These are phyloP conservation scores for Hypoxylon trugodes DNA, from an alignment of 495 filamentous ascomycete genomes.

Conservation along the genomic window DNA sequence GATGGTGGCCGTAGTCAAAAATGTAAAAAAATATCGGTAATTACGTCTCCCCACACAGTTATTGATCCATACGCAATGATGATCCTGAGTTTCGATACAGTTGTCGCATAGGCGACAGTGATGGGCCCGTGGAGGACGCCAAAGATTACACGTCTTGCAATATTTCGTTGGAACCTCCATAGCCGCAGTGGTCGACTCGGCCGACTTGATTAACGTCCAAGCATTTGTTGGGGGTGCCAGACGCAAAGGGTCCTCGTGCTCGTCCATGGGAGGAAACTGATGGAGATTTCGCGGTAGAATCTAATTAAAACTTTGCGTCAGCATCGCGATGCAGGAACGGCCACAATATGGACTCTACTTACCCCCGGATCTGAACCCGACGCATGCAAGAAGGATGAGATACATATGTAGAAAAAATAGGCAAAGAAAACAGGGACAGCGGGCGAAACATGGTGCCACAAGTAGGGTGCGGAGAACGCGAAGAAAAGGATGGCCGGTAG, in stretches of 20 bases:
- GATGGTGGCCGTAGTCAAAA: conserved; percentile 78
- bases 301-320: conserved; percentile 52
- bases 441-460: conserved; percentile 91
- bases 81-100: conserved; percentile 96
- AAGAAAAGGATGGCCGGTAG: conserved; percentile 85
- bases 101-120: conserved; percentile 97
- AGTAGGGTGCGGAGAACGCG: conserved; percentile 84
- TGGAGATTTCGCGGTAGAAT: conserved; percentile 86
- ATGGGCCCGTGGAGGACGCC: conserved; percentile 93
- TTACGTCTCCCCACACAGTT: conserved; percentile 98
- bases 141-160: conserved; percentile 95
- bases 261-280: conserved; percentile 60
- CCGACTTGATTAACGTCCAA: conserved; percentile 88
- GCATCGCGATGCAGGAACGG: neutral
- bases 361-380: conserved; percentile 92
- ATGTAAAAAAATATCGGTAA: conserved; percentile 96
- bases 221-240: conserved; percentile 85
- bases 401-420: conserved; percentile 87
- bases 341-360: conserved; percentile 50
- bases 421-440: conserved; percentile 91
- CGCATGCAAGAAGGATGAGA: conserved; percentile 93
- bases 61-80: conserved; percentile 99
- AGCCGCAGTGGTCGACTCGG: conserved; percentile 73
- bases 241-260: conserved; percentile 77
- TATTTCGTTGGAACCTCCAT: conserved; percentile 99